Evolutionary conservation across 1,139 yeast genomes (phyloP).

Genomic region (Debaryomyces udenii): DNA sequence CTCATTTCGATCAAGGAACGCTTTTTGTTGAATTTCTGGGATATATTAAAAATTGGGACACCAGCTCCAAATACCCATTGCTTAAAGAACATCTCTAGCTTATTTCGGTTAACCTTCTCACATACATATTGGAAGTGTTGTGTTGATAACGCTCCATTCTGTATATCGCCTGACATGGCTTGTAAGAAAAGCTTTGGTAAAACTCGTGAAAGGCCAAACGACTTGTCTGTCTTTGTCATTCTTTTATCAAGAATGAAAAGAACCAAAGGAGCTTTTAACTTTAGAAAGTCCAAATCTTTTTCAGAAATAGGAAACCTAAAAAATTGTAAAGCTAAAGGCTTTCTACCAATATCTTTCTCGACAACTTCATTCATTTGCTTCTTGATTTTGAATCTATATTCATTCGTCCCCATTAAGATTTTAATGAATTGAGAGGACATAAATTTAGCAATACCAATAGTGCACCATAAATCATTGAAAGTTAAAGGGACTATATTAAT

Average conservation of each 20-base stretch:
- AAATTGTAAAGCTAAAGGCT: constrained; percentile 74
- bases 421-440: constrained; percentile 78
- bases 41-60: constrained; percentile 82
- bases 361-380: constrained; percentile 67
- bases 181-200: constrained; percentile 89
- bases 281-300: constrained; percentile 62
- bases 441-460: constrained; percentile 79
- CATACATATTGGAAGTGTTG: constrained; percentile 88
- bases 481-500: constrained; percentile 84
- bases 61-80: constrained; percentile 96
- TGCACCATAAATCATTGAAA: constrained; percentile 89
- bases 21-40: constrained; percentile 91
- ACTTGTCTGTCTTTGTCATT: constrained; percentile 94
- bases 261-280: constrained; percentile 83
- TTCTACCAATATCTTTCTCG: constrained; percentile 74
- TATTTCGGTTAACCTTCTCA: constrained; percentile 89
- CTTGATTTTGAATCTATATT: constrained; percentile 72
- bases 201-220: constrained; percentile 89
- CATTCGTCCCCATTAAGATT: constrained; percentile 80
- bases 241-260: constrained; percentile 82
- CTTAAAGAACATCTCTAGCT: constrained; percentile 79
- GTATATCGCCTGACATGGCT: constrained; percentile 92
- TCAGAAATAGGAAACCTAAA: constrained; percentile 69
- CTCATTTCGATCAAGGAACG: constrained; percentile 94
- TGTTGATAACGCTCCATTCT: constrained; percentile 77